Base-by-base conservation (phyloP, 1,284 basidiomycete species). In the Puccinia novopanici region DNA sequence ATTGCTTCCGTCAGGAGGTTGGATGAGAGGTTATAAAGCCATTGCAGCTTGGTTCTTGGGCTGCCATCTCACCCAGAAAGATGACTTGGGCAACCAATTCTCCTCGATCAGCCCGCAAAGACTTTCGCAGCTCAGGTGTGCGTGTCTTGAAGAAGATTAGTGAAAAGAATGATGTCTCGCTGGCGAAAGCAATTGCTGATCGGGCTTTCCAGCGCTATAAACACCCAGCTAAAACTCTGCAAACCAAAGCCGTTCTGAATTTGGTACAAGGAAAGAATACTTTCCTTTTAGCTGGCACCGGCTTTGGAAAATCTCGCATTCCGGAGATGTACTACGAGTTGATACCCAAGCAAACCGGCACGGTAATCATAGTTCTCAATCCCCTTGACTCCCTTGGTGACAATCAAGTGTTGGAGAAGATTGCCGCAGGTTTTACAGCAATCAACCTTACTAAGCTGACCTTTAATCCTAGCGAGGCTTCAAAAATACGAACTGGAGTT, bases 361-460 rank as follows among this genome's bases (percentile, higher is more conserved):
- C 57, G 15, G 72, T 59, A 2, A 27, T 74, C 5, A 22, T 74
- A 9, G 54, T 59, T 1, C 9, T 59, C 17, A 74, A 74, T 45
- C 52, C 54, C 37, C 27, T 74, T 8, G 54, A 74, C 27, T 1
- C 5, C 27, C 30, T 70, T 17, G 67, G 40, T 8, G 67, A 48
- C 17, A 74, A 74, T 27, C 72, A 74, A 24, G 72, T 74, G 4
- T 61, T 13, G 19, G 15, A 61, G 30, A 61, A 61, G 15, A 13
- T 24, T 6, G 6, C 24, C 5, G 30, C 57, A 3, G 30, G 57
- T 9, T 61, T 61, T 19, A 45, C 65, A 1, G 40, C 65, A 37
- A 45, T 67, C 3, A 67, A 67, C 19, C 40, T 67, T 5, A 67
- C 37, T 1, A 67, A 45, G n/a, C 3, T 67, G 40, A 67, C 30